Evolutionary conservation across 768 basidiomycete genomes (phyloP).

Genomic region (Boletus vinaceobasis): DNA sequence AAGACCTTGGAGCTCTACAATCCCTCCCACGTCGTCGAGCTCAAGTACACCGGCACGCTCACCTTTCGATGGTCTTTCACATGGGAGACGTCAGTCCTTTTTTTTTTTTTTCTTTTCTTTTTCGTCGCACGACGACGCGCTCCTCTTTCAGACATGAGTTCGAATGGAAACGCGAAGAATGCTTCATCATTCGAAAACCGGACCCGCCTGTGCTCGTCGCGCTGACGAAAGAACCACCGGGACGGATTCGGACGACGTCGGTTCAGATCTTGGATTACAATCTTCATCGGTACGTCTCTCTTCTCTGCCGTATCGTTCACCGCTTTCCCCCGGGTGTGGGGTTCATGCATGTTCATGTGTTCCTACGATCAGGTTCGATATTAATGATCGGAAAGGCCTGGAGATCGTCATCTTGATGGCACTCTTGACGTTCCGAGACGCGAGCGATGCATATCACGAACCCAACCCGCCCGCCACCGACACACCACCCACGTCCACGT

Average conservation of each 20-base stretch:
- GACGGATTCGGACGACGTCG: conserved; percentile 58
- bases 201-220: conserved; percentile 86
- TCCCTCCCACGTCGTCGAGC: conserved; percentile 63
- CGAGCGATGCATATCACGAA: conserved; percentile 53
- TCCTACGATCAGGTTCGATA: conserved; percentile 61
- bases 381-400: conserved; percentile 80
- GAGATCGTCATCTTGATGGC: conserved; percentile 79
- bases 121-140: conserved; percentile 39
- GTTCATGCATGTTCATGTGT: neutral
- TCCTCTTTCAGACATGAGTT: conserved; percentile 60
- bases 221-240: conserved; percentile 71
- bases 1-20: conserved; percentile 77
- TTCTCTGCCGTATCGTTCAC: neutral
- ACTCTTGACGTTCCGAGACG: conserved; percentile 74
- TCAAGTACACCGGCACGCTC: conserved; percentile 71
- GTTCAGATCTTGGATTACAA: conserved; percentile 86
- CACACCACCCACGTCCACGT: neutral
- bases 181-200: conserved; percentile 79
- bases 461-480: conserved; percentile 21
- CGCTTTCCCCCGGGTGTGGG: neutral
- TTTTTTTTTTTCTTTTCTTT: too few species aligned
- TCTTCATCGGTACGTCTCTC: conserved; percentile 54
- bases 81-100: conserved; percentile 71
- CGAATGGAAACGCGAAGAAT: conserved; percentile 84
- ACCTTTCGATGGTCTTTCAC: conserved; percentile 75